phyloP scores from a whole-genome alignment of 2,329 filamentous ascomycete genomes.

The Acephala macrosclerotiorum region DNA sequence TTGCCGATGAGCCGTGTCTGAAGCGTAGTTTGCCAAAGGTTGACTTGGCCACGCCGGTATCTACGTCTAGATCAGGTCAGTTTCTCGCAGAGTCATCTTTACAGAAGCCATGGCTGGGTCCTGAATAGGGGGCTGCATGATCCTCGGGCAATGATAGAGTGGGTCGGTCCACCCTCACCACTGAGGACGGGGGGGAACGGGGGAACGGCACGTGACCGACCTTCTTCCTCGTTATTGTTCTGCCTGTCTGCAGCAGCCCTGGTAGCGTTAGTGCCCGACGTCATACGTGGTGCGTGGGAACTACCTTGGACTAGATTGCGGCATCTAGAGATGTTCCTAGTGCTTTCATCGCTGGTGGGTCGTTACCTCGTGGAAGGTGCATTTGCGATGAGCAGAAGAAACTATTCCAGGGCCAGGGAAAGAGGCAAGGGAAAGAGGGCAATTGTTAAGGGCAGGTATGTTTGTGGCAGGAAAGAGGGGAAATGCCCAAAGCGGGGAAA shows the following conservation, averaged over 20 bases:
- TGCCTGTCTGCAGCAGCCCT: constrained; percentile 8
- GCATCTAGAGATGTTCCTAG: constrained; percentile 14
- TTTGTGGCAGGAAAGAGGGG: constrained; percentile 1
- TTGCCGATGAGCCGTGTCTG: constrained; percentile 45
- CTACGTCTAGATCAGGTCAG: background rate
- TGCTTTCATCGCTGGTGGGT: constrained; percentile 8
- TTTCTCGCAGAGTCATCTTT: background rate
- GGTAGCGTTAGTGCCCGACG: background rate
- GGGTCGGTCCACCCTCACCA: background rate
- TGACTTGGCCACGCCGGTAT: constrained; percentile 3
- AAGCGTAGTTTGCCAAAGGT: constrained; percentile 35
- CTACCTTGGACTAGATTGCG: constrained; percentile 21
- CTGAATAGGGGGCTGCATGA: too few species aligned
- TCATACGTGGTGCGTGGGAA: background rate
- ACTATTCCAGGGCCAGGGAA: too few species aligned
- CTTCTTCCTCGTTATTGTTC: background rate
- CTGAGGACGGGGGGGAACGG: too few species aligned
- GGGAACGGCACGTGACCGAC: background rate
- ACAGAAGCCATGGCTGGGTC: too few species aligned
- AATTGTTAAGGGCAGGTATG: background rate
- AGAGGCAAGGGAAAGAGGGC: too few species aligned
- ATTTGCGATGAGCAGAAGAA: background rate
- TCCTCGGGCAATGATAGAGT: background rate
- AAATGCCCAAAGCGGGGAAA: constrained; percentile 25
- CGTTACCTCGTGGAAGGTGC: background rate